Evolutionary conservation across 768 basidiomycete species (phyloP).

Genomic region (Terana coerulea): DNA sequence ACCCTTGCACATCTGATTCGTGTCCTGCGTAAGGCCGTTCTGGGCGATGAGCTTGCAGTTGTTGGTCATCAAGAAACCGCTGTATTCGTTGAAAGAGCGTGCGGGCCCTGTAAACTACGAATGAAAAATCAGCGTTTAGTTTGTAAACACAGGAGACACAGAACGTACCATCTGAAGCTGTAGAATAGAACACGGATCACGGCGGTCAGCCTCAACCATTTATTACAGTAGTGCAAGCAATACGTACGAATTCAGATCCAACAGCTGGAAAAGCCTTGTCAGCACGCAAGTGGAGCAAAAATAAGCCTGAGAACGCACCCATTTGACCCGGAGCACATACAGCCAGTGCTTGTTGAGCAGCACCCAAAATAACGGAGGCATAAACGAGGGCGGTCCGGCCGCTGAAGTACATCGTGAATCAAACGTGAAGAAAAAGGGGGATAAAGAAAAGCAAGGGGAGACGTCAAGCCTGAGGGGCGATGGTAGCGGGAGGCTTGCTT

Average conservation of each 20-base stretch:
- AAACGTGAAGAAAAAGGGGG: neutral
- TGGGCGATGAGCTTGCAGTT: conserved; percentile 1
- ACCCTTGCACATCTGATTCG: conserved; percentile 7
- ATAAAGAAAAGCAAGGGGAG: neutral
- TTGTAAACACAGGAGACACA: neutral
- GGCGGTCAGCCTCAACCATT: neutral
- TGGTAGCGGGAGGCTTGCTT: too few species aligned
- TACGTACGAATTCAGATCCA: neutral
- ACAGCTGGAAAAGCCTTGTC: neutral
- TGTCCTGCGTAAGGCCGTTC: conserved; percentile 5
- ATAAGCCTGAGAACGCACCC: neutral
- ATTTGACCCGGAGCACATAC: conserved; percentile 1
- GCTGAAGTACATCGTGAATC: neutral
- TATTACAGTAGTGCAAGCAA: neutral
- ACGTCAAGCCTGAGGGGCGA: neutral
- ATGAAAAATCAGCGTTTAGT: neutral
- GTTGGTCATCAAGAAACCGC: conserved; percentile 7
- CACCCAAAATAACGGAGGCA: neutral
- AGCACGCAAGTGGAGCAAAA: neutral
- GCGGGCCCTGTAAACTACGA: conserved; percentile 4
- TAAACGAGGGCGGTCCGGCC: neutral
- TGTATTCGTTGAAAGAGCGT: conserved; percentile 1
- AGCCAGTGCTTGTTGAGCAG: neutral
- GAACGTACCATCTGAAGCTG: neutral
- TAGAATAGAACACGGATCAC: neutral